phyloP scores from a whole-genome alignment of 2,329 filamentous ascomycete species.

The Didymella glomerata region DNA sequence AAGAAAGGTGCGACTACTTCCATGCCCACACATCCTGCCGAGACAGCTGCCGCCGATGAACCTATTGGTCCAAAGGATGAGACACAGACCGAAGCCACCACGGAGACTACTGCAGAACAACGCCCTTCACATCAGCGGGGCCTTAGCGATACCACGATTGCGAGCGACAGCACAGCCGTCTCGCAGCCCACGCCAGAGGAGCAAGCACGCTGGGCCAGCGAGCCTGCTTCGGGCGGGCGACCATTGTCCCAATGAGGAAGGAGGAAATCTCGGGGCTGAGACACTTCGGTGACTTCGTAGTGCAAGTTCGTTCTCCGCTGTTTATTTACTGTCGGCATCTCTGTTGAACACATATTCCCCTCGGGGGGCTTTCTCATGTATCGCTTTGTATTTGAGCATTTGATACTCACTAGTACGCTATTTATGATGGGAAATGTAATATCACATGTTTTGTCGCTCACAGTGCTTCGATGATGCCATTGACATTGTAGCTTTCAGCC shows the following conservation, averaged over 20 bases:
- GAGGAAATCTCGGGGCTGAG: neutral
- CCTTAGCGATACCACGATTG: conserved; percentile 43
- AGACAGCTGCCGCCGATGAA: neutral
- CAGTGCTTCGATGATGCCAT: neutral
- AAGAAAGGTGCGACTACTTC: conserved; percentile 5
- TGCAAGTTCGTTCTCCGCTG: neutral
- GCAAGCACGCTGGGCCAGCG: conserved; percentile 37
- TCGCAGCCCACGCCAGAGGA: conserved; percentile 49
- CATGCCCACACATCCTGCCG: conserved; percentile 1
- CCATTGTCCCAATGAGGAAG: conserved; percentile 26
- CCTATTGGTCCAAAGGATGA: conserved; percentile 1
- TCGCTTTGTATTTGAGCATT: conserved; percentile 1
- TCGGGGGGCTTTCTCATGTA: neutral
- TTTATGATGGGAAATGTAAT: conserved; percentile 21
- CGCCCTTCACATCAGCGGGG: conserved; percentile 44
- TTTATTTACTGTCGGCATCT: conserved; percentile 3
- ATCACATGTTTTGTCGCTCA: neutral
- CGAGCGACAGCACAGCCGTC: conserved; percentile 47
- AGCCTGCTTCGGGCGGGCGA: conserved; percentile 12
- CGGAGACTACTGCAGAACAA: conserved; percentile 25
- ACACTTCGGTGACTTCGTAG: neutral
- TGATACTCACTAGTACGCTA: conserved; percentile 35
- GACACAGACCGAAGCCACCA: neutral
- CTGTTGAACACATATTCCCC: conserved; percentile 6
- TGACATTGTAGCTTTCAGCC: neutral